phyloP scores from a whole-genome alignment of 345 rosid species.

The Salix suchowensis region DNA sequence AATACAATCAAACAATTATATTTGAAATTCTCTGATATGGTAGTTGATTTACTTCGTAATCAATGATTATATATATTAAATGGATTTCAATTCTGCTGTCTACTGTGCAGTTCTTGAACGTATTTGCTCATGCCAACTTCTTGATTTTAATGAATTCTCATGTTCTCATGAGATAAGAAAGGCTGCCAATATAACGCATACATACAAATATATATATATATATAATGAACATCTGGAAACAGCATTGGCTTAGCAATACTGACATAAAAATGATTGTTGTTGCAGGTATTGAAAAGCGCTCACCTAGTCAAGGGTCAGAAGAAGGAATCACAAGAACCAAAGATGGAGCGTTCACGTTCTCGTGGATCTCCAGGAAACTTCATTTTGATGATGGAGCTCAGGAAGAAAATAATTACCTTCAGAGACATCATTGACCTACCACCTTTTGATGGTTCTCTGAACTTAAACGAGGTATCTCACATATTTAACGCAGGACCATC shows the following conservation, averaged over 20 bases:
- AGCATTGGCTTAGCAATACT: not conserved
- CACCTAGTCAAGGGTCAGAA: conserved; percentile 28
- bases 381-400: conserved; percentile 58
- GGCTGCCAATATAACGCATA: not conserved
- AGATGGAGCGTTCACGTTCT: conserved; percentile 31
- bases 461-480: conserved; percentile 47
- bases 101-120: not conserved
- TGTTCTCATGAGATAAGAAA: not conserved
- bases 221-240: not conserved
- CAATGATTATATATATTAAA: too few species aligned
- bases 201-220: not conserved
- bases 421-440: conserved; percentile 70
- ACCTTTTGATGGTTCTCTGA: conserved; percentile 39
- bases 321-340: conserved; percentile 29
- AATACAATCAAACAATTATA: too few species aligned
- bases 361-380: conserved; percentile 34
- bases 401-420: conserved; percentile 55
- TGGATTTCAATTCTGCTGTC: not conserved
- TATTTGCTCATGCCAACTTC: not conserved
- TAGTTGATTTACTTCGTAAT: too few species aligned
- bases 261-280: not conserved
- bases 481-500: not conserved
- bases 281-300: conserved; percentile 34
- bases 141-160: not conserved
- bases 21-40: too few species aligned